phyloP scores from a whole-genome alignment of 495 filamentous ascomycete genomes.

The Thermothielavioides terrestris region DNA sequence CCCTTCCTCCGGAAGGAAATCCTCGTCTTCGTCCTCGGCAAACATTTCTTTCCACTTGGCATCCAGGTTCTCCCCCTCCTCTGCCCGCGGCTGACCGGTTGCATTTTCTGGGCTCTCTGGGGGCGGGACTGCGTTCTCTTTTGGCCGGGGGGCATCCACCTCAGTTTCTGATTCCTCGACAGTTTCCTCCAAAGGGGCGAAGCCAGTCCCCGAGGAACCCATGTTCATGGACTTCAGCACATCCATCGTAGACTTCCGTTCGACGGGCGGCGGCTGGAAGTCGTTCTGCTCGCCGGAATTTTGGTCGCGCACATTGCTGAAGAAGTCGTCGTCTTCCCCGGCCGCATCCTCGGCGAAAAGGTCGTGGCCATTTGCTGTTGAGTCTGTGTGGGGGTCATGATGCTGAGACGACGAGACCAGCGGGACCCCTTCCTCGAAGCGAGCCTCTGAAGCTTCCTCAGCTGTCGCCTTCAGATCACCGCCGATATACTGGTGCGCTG shows the following conservation, averaged over 20 bases:
- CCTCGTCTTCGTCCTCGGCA: conserved; percentile 69
- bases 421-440: conserved; percentile 54
- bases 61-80: conserved; percentile 47
- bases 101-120: conserved; percentile 7
- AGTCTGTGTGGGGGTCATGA: not conserved
- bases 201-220: conserved; percentile 16
- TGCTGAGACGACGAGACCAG: conserved; percentile 33
- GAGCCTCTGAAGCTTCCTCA: conserved; percentile 35
- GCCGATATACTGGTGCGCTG: conserved; percentile 24
- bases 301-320: conserved; percentile 30
- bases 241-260: conserved; percentile 54
- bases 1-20: conserved; percentile 40
- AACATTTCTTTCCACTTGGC: conserved; percentile 79
- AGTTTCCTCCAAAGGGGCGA: conserved; percentile 28
- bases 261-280: conserved; percentile 24
- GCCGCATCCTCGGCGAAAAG: conserved; percentile 34
- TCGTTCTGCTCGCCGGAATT: conserved; percentile 11
- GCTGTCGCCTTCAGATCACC: conserved; percentile 31
- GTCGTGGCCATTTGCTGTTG: conserved; percentile 10
- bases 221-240: conserved; percentile 35
- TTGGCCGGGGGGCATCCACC: conserved; percentile 4
- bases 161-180: conserved; percentile 20
- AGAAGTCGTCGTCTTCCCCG: conserved; percentile 45
- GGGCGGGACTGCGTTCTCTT: not conserved
- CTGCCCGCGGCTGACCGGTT: conserved; percentile 18